These are phyloP conservation scores for Raphidocelis subcapitata DNA, from an alignment of 139 green algal species.

Conservation along the genomic window DNA sequence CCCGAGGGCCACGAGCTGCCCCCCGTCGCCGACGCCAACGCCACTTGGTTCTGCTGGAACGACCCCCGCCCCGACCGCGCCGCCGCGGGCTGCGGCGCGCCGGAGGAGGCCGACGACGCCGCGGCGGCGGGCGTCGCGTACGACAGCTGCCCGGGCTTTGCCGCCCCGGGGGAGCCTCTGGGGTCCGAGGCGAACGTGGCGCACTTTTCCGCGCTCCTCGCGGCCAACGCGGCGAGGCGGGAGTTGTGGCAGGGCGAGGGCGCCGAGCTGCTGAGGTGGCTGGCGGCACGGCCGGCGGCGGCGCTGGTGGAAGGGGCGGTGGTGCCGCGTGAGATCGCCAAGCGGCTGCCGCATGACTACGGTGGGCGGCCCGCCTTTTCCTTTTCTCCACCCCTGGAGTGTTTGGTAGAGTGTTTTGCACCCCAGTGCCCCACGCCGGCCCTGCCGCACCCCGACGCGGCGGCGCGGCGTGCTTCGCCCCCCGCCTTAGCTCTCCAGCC, in stretches of 20 bases:
- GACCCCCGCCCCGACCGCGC: conserved; percentile 41
- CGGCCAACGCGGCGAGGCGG: neutral
- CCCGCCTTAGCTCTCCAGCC: no score
- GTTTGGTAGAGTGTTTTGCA: no score
- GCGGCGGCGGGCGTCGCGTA: conserved; percentile 1
- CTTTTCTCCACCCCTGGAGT: no score
- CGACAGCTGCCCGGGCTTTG: conserved; percentile 22
- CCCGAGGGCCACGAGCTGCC: conserved; percentile 25
- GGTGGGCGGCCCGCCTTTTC: neutral
- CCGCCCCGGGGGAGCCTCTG: neutral
- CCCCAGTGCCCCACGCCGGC: no score
- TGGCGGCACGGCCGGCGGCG: neutral
- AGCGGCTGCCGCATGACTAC: conserved; percentile 1
- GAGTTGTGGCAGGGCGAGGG: neutral
- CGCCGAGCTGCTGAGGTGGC: conserved; percentile 4
- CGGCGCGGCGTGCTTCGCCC: no score
- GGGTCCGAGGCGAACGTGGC: conserved; percentile 8
- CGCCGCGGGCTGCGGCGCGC: conserved; percentile 32
- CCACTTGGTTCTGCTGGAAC: conserved; percentile 66
- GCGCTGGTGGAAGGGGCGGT: neutral
- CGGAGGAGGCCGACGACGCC: conserved; percentile 28
- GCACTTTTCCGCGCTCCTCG: conserved; percentile 23
- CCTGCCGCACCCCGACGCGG: no score
- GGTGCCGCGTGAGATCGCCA: neutral
- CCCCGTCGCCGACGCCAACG: conserved; percentile 4